Base-by-base conservation (phyloP, 306 rosid species). In the Astragalus membranaceus region DNA sequence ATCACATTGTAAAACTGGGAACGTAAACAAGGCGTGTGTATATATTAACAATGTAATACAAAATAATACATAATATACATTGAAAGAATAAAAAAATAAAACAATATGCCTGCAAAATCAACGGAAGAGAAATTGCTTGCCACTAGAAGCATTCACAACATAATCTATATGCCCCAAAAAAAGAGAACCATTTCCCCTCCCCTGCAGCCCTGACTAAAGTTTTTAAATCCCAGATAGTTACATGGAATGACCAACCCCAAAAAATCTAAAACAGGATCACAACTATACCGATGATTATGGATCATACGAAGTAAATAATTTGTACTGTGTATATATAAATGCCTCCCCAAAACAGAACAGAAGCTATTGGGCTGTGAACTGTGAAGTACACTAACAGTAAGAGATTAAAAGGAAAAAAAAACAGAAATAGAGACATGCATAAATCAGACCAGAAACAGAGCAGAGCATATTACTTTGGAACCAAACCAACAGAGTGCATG, bases 11-110 rank as follows among this genome's bases (percentile, higher is more conserved):
- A 60, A 62, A 76, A 64, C 69, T 12, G 3, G 63, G 58, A 75
- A 42, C 49, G 20, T 48, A 74, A 73, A 71, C 69, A 58, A 43
- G 75, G 10, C 8, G 51, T 57, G 51, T 57, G 15, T 49, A 70
- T 39, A 14, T 52, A 57, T 33, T 43, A 58, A 8, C 7, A 32
- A 43, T 39, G 69, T 41, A 61, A 61, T 11, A 62, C 74, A 26
- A 26, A 26, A 26, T 26, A 26, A 61, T 11, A 62, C 74, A 48
- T 7, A 55, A 23, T 37, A 51, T 29, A 52, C 41, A 36, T 52
- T n/a, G 17, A 39, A 35, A 46, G 58, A 64, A 60, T 37, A 54
- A 51, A 16, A 51, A 23, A 50, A 52, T 51, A 50, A 8, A 36
- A 59, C 54, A 60, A 50, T 37, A 58, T 64, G 53, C 11, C 26